Conservation (phyloP, 208 protist species). For the Phytomonas sp. region DNA sequence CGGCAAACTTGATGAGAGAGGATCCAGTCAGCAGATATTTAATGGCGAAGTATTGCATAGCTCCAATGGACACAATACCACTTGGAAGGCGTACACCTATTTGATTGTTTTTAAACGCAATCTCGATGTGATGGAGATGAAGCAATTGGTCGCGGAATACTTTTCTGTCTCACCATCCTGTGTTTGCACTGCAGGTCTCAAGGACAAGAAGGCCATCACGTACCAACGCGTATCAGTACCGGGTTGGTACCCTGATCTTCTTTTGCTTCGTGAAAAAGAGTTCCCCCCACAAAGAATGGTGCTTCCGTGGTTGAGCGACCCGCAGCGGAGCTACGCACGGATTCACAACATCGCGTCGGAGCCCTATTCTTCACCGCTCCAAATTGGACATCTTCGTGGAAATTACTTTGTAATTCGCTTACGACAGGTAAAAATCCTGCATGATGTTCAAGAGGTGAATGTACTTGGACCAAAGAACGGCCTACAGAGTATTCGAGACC, state of each 20-base stretch:
- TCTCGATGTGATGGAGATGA: slow-evolving; percentile 70
- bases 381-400: slow-evolving; percentile 34
- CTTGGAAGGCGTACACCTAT: slow-evolving; percentile 14
- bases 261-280: neutral
- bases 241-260: neutral
- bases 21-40: neutral
- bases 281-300: neutral
- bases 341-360: slow-evolving; percentile 12
- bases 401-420: slow-evolving; percentile 74
- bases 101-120: slow-evolving; percentile 76
- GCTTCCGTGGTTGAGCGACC: slow-evolving; percentile 31
- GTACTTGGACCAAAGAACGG: neutral
- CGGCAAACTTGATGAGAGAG: neutral
- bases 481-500: neutral
- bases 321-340: slow-evolving; percentile 24
- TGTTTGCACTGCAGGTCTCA: slow-evolving; percentile 88
- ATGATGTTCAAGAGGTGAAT: neutral
- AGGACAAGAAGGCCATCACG: slow-evolving; percentile 89
- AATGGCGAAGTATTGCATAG: neutral
- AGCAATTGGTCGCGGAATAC: slow-evolving; percentile 38
- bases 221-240: slow-evolving; percentile 75
- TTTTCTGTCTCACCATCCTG: slow-evolving; percentile 26
- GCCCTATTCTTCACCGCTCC: slow-evolving; percentile 14
- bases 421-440: slow-evolving; percentile 18
- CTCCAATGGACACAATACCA: neutral